Base-by-base conservation (phyloP, 2,329 filamentous ascomycete species). In the Colletotrichum nymphaeae region DNA sequence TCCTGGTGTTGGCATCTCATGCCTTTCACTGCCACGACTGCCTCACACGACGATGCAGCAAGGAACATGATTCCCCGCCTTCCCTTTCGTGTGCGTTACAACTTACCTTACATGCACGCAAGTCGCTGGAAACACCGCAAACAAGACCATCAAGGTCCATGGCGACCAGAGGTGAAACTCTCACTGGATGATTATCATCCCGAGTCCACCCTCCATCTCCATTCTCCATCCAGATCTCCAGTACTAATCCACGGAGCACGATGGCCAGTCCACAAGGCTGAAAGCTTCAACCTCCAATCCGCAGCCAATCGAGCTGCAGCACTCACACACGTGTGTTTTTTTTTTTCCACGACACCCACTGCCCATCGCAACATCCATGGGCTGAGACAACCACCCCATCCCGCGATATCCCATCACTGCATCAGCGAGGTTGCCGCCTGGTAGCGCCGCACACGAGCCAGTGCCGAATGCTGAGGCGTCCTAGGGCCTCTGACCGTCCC, bases 241-340 rank as follows among this genome's bases (percentile, higher is more conserved):
- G 56, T 24, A 52, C 68, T 26, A 57, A 35, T 26, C 37, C 37
- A 63, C 49, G 56, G 58, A 63, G 37, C 65, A 72, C 69, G 58
- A 60, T 58, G 53, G 49, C 53, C 49, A 63, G 67, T 63, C 67
- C 67, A 73, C 67, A 71, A 66, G 71, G 71, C 71, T 73, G 70
- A 73, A 65, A 57, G 63, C 30, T 26, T 52, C 42, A 12, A 46
- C 11, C 30, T 35, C 37, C 42, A 8, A 46, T 12, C 14, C 14
- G 16, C 35, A 73, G 60, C 71, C 71, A 73, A 73, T 73, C 67
- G 71, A 73, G 71, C 56, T 22, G 55, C 60, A 53, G 56, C 24
- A 28, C 55, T 52, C 32, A 46, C n/a, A 62, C 71, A 73, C 71
- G 71, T 73, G 70, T 56, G 55, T 56, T n/a, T 24, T 66, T 60